phyloP scores from a whole-genome alignment of 2,329 filamentous ascomycete genomes.

The Knoxdaviesia proteae region DNA sequence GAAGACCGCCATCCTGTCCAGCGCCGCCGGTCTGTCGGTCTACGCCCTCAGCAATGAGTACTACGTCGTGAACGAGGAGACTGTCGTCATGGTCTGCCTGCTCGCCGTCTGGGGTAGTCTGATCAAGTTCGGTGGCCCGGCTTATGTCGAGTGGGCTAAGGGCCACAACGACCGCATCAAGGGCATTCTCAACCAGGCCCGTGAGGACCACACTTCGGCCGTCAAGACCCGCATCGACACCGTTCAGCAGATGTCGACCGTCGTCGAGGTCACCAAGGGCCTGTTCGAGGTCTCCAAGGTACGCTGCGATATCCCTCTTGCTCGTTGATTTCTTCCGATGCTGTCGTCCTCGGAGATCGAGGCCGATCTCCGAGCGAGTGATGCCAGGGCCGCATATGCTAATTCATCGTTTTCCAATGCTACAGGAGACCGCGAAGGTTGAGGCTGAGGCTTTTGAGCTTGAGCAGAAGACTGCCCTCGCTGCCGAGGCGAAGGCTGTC shows the following conservation, averaged over 20 bases:
- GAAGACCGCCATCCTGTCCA: constrained; percentile 94
- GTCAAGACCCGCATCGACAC: constrained; percentile 87
- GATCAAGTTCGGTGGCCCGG: constrained; percentile 81
- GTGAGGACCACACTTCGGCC: constrained; percentile 83
- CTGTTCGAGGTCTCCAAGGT: constrained; percentile 98
- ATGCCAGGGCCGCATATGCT: not conserved
- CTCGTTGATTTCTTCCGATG: too few relatives aligned
- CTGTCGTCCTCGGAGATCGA: too few relatives aligned
- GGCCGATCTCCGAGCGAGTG: not conserved
- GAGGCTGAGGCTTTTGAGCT: constrained; percentile 94
- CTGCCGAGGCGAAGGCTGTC: constrained; percentile 80
- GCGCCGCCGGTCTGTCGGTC: constrained; percentile 70
- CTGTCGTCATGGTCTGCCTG: constrained; percentile 80
- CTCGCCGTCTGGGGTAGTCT: constrained; percentile 81
- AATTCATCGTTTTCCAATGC: not conserved
- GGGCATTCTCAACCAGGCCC: constrained; percentile 82
- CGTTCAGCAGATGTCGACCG: constrained; percentile 83
- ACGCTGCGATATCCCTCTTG: constrained; percentile 10
- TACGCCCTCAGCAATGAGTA: constrained; percentile 98
- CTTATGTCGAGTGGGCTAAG: constrained; percentile 85
- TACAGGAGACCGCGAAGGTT: constrained; percentile 82
- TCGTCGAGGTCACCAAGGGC: constrained; percentile 91
- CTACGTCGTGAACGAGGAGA: constrained; percentile 98
- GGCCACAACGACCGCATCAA: constrained; percentile 80
- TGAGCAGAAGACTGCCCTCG: constrained; percentile 86